Base-by-base conservation (phyloP, 306 rosid species). In the Cucumis cinereus region DNA sequence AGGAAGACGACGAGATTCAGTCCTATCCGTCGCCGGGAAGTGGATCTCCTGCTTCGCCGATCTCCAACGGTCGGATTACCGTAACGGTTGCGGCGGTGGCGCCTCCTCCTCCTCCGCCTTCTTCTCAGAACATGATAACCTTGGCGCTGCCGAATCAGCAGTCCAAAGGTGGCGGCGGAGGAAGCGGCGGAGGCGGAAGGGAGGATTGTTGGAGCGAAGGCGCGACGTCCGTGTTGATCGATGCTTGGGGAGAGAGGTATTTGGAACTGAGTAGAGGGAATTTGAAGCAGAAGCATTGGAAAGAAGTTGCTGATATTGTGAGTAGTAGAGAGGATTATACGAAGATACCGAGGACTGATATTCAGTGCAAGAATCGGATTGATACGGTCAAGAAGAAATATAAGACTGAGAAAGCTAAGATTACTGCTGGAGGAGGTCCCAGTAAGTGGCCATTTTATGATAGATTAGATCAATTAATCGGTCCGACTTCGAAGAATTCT, bases 131-230 rank as follows among this genome's bases (percentile, higher is more conserved):
- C n/a, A 77, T 76, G 23, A 50, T 90, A 43, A 85, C 97, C 45
- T 66, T 92, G 30, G 97, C 96, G 20, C 88, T 95, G 10, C 92
- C 99, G 56, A 78, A 77, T 61, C 96, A 84, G 79, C 88, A 77
- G 33, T 77, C 79, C n/a, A 85, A 87, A 83, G 82, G 86, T 0
- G 62, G 82, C 20, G 73, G 81, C 6, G 77, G 82, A 4, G 81
- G 79, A 1, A 79, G 88, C 11, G 80, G 88, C 4, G 89, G 85
- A 0, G 89, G 89, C 2, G 96, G 99, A 15, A 86, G 99, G 74
- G 99, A 95, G 69, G 99, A 95, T 83, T 95, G 99, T 72, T 95
- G 99, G 99, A 92, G 98, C 81, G 98, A 95, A 73, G 90, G 87
- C 8, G 98, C 98, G 52, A 95, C 99, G 73, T 86, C 92, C 69